Evolutionary conservation across 1,139 yeast species (phyloP).

Genomic region (Saccharomyces hybrid): DNA sequence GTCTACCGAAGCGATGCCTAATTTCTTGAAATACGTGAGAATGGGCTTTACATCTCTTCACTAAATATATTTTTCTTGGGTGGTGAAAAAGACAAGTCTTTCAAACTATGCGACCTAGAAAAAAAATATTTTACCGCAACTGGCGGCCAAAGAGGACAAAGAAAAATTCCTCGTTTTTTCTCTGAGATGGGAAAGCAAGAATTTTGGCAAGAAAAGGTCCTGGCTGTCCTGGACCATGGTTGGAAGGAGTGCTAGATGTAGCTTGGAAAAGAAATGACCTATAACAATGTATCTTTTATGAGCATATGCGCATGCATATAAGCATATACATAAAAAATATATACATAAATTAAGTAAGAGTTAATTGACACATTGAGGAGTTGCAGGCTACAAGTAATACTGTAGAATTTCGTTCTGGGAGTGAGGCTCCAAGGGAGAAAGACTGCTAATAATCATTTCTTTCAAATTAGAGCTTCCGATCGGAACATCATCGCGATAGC

Average conservation of each 20-base stretch:
- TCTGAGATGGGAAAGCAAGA: not conserved
- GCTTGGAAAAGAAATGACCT: not conserved
- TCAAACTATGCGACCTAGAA: not conserved
- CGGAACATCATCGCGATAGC: conserved; percentile 6
- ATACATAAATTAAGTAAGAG: not conserved
- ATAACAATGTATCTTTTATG: not conserved
- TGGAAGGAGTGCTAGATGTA: not conserved
- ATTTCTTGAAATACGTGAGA: not conserved
- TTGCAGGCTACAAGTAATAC: conserved; percentile 18
- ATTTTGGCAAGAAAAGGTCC: not conserved
- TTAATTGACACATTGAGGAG: not conserved
- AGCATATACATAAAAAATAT: not conserved
- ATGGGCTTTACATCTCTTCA: not conserved
- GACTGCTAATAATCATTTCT: conserved; percentile 17
- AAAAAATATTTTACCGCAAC: not conserved
- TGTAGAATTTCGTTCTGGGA: conserved; percentile 22
- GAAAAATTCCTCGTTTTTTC: not conserved
- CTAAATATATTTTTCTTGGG: not conserved
- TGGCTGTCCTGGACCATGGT: not conserved
- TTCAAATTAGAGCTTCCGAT: conserved; percentile 11
- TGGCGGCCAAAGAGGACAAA: not conserved
- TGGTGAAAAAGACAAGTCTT: not conserved
- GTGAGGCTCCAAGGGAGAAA: conserved; percentile 23
- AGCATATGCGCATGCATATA: not conserved
- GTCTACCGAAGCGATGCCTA: not conserved